Percentiles rank a stretch among this genome's conserved stretches.
phyloP scores from a whole-genome alignment of 2,329 filamentous ascomycete species.

The Ilyonectria robusta region DNA sequence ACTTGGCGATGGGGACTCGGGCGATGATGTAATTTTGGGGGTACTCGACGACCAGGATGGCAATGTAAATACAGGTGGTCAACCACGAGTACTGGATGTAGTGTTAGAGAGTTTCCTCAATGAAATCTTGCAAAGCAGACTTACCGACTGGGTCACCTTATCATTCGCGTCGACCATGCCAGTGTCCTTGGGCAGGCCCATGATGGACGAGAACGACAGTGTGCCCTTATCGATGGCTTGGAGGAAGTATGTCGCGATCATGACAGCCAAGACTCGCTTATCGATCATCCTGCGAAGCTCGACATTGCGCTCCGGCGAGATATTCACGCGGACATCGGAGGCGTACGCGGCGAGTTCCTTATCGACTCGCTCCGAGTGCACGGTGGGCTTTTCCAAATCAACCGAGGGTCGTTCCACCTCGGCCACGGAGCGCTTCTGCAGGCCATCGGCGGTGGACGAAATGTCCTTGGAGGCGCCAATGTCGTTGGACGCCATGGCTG shows the following conservation, averaged over 20 bases:
- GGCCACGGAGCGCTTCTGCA: constrained; percentile 36
- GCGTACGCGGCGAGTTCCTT: constrained; percentile 78
- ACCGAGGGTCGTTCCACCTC: constrained; percentile 46
- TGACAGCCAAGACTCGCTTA: constrained; percentile 75
- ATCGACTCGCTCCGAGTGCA: constrained; percentile 69
- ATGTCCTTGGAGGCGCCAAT: constrained; percentile 18
- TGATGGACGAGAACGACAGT: constrained; percentile 75
- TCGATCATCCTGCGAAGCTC: constrained; percentile 77
- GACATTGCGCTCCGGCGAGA: constrained; percentile 71
- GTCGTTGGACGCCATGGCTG: constrained; percentile 28
- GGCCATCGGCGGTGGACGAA: constrained; percentile 15
- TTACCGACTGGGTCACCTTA: constrained; percentile 38
- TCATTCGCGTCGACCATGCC: constrained; percentile 58
- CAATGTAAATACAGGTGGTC: constrained; percentile 82
- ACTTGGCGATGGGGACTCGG: constrained; percentile 77
- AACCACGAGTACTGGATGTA: constrained; percentile 74
- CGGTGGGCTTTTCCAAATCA: constrained; percentile 60
- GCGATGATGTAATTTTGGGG: constrained; percentile 74
- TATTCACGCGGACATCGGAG: constrained; percentile 66
- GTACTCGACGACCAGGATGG: constrained; percentile 79
- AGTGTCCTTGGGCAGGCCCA: constrained; percentile 69
- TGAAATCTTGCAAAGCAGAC: not conserved
- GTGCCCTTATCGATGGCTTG: constrained; percentile 80
- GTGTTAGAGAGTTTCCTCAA: constrained; percentile 5
- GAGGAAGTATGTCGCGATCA: constrained; percentile 82